Evolutionary conservation across 768 basidiomycete genomes (phyloP).

Genomic region (Russula brevipes): DNA sequence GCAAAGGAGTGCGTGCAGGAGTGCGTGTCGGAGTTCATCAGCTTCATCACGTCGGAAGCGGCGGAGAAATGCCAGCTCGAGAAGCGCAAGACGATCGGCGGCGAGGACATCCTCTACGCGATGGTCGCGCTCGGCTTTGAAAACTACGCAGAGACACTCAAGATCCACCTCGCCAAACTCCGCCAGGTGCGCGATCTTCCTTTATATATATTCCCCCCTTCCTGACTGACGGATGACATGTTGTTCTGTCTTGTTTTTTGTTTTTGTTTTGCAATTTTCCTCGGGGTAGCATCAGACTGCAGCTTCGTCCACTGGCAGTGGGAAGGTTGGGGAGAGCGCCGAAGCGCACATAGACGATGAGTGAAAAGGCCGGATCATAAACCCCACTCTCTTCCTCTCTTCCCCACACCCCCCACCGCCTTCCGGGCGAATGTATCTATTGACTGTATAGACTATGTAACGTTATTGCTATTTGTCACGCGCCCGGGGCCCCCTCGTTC

Average conservation of each 20-base stretch:
- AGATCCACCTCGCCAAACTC: conserved; percentile 88
- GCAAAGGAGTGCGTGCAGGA: conserved; percentile 99
- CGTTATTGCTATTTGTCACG: conserved; percentile 21
- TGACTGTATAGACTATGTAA: conserved; percentile 22
- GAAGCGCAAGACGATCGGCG: conserved; percentile 97
- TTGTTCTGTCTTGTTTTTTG: neutral
- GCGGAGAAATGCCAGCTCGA: conserved; percentile 91
- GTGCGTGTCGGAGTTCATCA: conserved; percentile 97
- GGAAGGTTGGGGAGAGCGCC: conserved; percentile 18
- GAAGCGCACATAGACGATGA: conserved; percentile 22
- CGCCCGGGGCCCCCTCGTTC: neutral
- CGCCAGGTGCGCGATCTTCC: conserved; percentile 51
- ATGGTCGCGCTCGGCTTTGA: conserved; percentile 92
- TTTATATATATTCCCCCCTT: no score
- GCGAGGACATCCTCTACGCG: conserved; percentile 95
- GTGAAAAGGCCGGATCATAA: neutral
- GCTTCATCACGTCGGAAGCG: conserved; percentile 95
- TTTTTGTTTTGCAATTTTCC: no score
- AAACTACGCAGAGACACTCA: conserved; percentile 87
- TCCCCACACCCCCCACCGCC: neutral
- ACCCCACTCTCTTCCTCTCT: neutral
- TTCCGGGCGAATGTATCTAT: conserved; percentile 11
- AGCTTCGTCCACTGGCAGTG: conserved; percentile 22
- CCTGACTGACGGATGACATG: neutral
- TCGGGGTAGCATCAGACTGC: conserved; percentile 22